phyloP scores from a whole-genome alignment of 768 basidiomycete genomes.

The Rhodotorula sphaerocarpa region DNA sequence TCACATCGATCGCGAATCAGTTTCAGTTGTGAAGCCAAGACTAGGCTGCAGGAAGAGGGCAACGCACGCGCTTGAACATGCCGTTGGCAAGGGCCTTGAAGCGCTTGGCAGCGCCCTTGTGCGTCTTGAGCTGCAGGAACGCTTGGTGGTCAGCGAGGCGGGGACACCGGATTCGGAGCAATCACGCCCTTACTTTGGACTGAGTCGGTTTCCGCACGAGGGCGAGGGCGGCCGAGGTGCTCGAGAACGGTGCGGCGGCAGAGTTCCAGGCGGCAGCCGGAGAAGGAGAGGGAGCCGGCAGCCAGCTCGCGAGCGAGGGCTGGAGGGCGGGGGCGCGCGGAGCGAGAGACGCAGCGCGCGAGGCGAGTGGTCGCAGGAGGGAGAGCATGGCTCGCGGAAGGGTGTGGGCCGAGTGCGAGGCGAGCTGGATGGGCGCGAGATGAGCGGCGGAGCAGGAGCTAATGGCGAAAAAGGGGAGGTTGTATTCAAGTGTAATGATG shows the following conservation, averaged over 20 bases:
- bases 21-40: background rate
- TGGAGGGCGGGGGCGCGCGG: background rate
- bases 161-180: background rate
- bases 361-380: no score
- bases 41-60: background rate
- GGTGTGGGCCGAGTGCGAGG: no score
- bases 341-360: no score
- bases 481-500: no score
- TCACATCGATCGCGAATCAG: background rate
- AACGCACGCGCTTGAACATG: conserved; percentile 43
- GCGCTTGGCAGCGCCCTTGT: conserved; percentile 45
- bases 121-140: conserved; percentile 42
- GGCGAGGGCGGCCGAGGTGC: background rate
- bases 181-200: no score
- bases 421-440: background rate
- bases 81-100: conserved; percentile 42
- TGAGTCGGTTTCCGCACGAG: no score
- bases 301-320: background rate
- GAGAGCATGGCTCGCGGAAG: no score
- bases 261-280: background rate
- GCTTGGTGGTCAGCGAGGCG: background rate
- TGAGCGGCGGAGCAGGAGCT: no score
- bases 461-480: no score
- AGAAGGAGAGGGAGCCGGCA: background rate
- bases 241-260: background rate